Conservation (phyloP, 106 monocot genomes). For the Vanilla planifolia region DNA sequence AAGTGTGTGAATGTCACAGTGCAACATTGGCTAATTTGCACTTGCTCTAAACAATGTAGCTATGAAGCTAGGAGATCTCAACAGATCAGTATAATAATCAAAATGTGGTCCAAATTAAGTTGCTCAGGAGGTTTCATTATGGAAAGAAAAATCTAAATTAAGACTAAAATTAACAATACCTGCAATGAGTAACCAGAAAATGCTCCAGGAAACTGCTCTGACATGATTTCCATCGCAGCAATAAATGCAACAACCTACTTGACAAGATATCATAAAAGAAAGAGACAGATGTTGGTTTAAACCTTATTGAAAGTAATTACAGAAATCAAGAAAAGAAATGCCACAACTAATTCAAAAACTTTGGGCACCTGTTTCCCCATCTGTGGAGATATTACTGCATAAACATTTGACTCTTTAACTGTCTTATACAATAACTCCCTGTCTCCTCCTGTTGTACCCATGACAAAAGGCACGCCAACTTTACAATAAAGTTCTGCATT, state of each 20-base stretch:
- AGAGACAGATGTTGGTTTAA: not conserved
- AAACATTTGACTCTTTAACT: constrained; percentile 65
- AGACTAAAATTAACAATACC: constrained; percentile 23
- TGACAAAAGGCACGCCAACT: constrained; percentile 87
- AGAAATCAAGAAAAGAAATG: not conserved
- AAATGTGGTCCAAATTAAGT: not conserved
- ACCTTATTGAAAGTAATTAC: not conserved
- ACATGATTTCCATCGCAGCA: constrained; percentile 94
- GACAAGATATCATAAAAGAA: constrained; percentile 14
- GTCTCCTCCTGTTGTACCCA: constrained; percentile 93
- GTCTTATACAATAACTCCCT: constrained; percentile 55
- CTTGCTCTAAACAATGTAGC: no score
- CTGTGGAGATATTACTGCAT: constrained; percentile 92
- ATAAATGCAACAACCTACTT: constrained; percentile 95
- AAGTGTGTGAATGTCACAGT: no score
- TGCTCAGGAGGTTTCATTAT: not conserved
- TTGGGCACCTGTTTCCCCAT: constrained; percentile 82
- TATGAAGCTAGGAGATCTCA: no score
- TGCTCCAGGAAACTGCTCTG: constrained; percentile 87
- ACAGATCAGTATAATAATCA: no score
- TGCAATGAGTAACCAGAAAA: constrained; percentile 68
- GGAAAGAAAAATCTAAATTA: not conserved
- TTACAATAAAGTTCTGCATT: constrained; percentile 89
- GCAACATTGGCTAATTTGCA: no score
- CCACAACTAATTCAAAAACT: not conserved